phyloP scores from a whole-genome alignment of 768 basidiomycete species.

The Tylopilus rubrobrunneus region DNA sequence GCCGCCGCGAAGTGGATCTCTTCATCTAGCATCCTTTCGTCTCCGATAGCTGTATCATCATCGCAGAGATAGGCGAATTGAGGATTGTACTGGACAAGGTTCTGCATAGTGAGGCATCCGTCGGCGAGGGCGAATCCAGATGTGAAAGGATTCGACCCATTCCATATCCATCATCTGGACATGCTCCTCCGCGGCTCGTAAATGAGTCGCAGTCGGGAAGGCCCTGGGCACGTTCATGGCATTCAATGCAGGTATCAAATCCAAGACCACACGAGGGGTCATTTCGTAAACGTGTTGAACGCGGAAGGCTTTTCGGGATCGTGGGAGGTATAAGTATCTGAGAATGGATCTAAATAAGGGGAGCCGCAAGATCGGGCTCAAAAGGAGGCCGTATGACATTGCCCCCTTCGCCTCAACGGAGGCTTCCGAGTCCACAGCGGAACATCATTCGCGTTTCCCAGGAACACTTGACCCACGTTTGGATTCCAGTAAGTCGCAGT shows the following conservation, averaged over 20 bases:
- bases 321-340: constrained; percentile 10
- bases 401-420: constrained; percentile 13
- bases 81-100: neutral
- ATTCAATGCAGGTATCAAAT: constrained; percentile 86
- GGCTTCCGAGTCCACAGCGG: constrained; percentile 46
- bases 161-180: constrained; percentile 58
- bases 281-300: constrained; percentile 35
- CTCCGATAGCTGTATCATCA: neutral
- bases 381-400: neutral
- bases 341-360: constrained; percentile 16
- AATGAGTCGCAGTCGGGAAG: constrained; percentile 62
- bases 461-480: constrained; percentile 61
- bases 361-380: neutral
- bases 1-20: neutral
- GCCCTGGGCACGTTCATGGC: constrained; percentile 78
- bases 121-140: neutral
- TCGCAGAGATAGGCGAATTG: neutral
- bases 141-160: constrained; percentile 46
- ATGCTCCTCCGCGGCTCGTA: constrained; percentile 76
- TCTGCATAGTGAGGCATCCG: neutral
- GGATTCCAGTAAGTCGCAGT: constrained; percentile 51
- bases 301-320: constrained; percentile 27
- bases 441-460: constrained; percentile 84
- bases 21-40: neutral
- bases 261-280: constrained; percentile 54